A percentile compares a stretch with the other conserved stretches of the same genome.
Conservation (phyloP, 176 grass and related monocot genomes). For the Otatea glauca region DNA sequence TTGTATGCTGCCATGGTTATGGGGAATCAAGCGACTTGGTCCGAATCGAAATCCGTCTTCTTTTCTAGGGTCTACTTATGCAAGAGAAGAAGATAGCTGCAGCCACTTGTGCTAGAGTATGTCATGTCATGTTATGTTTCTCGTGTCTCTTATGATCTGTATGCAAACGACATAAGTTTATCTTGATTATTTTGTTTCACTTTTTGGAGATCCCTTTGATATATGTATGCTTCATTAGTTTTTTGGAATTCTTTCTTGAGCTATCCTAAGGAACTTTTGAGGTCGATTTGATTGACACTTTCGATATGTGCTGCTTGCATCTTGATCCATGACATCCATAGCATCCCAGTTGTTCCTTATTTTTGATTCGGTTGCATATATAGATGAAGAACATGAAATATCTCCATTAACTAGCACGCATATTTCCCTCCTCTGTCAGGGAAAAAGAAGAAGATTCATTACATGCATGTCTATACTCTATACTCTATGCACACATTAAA, state of each 20-base stretch:
- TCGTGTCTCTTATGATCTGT: background rate
- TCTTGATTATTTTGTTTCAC: conserved; percentile 12
- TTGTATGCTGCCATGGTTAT: conserved; percentile 46
- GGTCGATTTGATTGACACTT: background rate
- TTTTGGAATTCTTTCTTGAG: conserved; percentile 20
- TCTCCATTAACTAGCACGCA: background rate
- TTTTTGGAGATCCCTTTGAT: conserved; percentile 17
- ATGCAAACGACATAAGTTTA: conserved; percentile 21
- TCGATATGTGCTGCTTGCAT: conserved; percentile 23
- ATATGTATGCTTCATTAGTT: background rate
- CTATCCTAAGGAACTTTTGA: background rate
- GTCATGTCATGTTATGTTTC: conserved; percentile 43
- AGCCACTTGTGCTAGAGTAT: conserved; percentile 50
- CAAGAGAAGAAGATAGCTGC: conserved; percentile 15
- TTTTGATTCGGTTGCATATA: background rate
- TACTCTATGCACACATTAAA: background rate
- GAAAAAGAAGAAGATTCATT: background rate
- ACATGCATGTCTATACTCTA: background rate
- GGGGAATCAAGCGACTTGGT: conserved; percentile 79
- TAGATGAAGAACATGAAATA: conserved; percentile 8
- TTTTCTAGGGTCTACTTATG: conserved; percentile 44
- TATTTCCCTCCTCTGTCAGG: background rate
- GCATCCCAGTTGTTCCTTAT: background rate
- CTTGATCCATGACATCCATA: conserved; percentile 2
- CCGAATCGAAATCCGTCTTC: conserved; percentile 55